Conservation (phyloP, 1,284 basidiomycete genomes). For the Ceratobasidium papillatum region DNA sequence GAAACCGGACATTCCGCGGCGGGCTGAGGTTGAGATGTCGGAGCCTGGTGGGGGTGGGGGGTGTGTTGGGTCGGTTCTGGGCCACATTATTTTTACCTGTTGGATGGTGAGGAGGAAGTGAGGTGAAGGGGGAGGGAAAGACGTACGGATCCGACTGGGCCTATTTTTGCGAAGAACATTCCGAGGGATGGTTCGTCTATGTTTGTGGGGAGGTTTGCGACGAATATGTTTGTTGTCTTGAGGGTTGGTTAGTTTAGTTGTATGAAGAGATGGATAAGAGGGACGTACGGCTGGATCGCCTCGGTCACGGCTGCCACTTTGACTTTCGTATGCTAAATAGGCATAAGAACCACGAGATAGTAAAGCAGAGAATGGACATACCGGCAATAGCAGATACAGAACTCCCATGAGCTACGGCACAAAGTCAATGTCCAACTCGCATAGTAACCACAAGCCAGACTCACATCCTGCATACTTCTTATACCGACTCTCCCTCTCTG, state of each 20-base stretch:
- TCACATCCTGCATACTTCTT: conserved; percentile 69
- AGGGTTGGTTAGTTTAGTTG: neutral
- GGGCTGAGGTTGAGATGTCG: conserved; percentile 70
- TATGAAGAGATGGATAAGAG: conserved; percentile 54
- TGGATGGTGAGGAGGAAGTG: conserved; percentile 31
- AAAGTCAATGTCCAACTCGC: neutral
- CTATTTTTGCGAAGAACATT: conserved; percentile 80
- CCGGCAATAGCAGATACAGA: conserved; percentile 89
- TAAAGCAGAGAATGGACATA: conserved; percentile 49
- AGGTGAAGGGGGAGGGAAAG: conserved; percentile 53
- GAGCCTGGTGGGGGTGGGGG: conserved; percentile 69
- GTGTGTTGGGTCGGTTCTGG: conserved; percentile 63
- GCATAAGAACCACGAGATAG: conserved; percentile 6
- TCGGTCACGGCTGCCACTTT: conserved; percentile 86
- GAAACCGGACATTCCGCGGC: conserved; percentile 88
- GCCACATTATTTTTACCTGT: conserved; percentile 97
- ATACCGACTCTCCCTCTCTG: conserved; percentile 83
- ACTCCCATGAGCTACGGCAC: conserved; percentile 55
- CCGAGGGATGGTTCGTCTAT: conserved; percentile 87
- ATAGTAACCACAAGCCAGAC: conserved; percentile 44
- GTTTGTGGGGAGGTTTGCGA: conserved; percentile 86
- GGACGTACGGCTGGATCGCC: conserved; percentile 77
- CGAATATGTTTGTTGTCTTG: conserved; percentile 93
- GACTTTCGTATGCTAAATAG: conserved; percentile 76
- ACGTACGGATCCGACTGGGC: conserved; percentile 56